A percentile compares a stretch with the other conserved stretches of the same genome.
Conservation (phyloP, 164 flowering plant genomes). For the Houttuynia cordata region DNA sequence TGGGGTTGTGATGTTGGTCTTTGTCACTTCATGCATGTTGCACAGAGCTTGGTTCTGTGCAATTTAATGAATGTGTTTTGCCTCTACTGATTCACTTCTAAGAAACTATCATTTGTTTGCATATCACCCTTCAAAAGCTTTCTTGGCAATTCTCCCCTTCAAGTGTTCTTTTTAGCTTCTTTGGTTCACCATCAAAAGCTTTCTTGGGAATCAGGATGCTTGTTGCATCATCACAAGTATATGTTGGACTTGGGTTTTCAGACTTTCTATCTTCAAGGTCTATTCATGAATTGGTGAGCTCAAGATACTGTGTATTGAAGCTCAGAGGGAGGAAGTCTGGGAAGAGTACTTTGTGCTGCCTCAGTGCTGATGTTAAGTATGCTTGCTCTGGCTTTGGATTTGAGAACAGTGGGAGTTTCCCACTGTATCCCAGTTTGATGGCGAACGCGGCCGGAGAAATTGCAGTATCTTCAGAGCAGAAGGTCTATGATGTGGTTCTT, state of each 20-base stretch:
- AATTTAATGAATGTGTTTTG: neutral
- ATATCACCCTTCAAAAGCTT: neutral
- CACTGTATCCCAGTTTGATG: conserved; percentile 33
- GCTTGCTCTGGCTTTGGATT: conserved; percentile 14
- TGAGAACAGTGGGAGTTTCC: conserved; percentile 11
- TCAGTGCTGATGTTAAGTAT: conserved; percentile 20
- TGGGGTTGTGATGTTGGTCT: neutral
- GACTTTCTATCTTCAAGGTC: conserved; percentile 21
- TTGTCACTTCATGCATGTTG: neutral
- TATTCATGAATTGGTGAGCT: conserved; percentile 6
- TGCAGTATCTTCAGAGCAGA: conserved; percentile 47
- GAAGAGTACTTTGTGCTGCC: conserved; percentile 15
- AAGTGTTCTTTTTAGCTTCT: neutral
- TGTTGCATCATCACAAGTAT: conserved; percentile 25
- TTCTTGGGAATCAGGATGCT: neutral
- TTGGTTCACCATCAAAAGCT: too few species aligned
- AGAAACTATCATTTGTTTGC: neutral
- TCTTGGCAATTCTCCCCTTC: neutral
- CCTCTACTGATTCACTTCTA: neutral
- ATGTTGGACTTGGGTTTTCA: conserved; percentile 20
- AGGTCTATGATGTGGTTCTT: conserved; percentile 70
- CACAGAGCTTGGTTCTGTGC: neutral
- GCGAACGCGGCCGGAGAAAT: conserved; percentile 47
- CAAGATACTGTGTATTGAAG: conserved; percentile 12
- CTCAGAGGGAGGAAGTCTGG: conserved; percentile 16